Conservation (phyloP, 352 stramenopile genomes). For the Phytopythium ostracodes region DNA sequence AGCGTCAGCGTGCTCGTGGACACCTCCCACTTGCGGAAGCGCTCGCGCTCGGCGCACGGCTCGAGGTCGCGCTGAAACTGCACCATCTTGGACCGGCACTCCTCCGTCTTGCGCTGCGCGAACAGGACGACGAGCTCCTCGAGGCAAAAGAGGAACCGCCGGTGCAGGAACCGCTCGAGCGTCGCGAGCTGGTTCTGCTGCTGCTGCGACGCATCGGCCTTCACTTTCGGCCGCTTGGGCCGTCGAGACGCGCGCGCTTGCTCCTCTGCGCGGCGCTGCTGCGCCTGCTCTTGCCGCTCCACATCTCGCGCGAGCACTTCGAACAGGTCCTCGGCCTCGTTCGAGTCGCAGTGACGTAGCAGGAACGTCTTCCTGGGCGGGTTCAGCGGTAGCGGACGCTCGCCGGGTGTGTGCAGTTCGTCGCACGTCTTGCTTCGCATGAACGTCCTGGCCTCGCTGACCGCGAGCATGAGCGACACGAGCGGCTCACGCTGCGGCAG, state of each 20-base stretch:
- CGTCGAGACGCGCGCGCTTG: background rate
- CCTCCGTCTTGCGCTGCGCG: constrained; percentile 60
- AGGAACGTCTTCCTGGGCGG: constrained; percentile 24
- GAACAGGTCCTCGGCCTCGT: constrained; percentile 47
- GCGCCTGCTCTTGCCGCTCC: constrained; percentile 17
- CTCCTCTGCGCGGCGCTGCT: constrained; percentile 11
- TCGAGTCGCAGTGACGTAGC: constrained; percentile 53
- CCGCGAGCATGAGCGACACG: constrained; percentile 27
- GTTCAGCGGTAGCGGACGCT: constrained; percentile 31
- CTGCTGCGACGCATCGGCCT: constrained; percentile 9
- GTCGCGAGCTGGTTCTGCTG: constrained; percentile 3
- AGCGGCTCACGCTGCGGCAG: constrained; percentile 52
- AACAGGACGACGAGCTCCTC: constrained; percentile 75
- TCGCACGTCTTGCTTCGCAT: constrained; percentile 66
- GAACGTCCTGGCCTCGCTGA: constrained; percentile 44
- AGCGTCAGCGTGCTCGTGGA: constrained; percentile 63
- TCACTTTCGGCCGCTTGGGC: constrained; percentile 24
- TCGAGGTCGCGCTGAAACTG: constrained; percentile 49
- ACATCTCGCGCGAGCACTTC: constrained; percentile 36
- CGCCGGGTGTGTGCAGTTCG: constrained; percentile 39
- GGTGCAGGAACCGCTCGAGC: constrained; percentile 61
- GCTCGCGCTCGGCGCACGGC: constrained; percentile 32
- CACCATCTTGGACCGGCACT: constrained; percentile 43
- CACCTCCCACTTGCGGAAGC: constrained; percentile 68
- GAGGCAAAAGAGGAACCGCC: constrained; percentile 75